These are phyloP conservation scores for Albizia julibrissin DNA, from an alignment of 306 rosid species.

Conservation along the genomic window DNA sequence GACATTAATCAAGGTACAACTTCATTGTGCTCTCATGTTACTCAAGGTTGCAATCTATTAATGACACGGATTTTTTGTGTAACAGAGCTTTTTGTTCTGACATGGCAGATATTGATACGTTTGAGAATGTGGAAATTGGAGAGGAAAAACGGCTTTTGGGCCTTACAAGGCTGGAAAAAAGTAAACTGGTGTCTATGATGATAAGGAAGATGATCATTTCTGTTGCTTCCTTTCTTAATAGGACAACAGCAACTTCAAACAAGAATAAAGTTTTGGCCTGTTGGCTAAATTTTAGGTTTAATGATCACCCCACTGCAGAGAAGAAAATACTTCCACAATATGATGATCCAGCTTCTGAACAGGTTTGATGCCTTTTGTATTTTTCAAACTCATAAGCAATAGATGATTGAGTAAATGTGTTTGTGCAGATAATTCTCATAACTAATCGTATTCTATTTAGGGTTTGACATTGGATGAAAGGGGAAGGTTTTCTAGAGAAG, in stretches of 20 bases:
- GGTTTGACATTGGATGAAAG: slow-evolving; percentile 80
- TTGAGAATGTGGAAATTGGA: slow-evolving; percentile 92
- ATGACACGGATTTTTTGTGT: slow-evolving; percentile 37
- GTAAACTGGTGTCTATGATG: slow-evolving; percentile 75
- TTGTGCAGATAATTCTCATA: not conserved
- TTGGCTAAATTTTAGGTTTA: slow-evolving; percentile 61
- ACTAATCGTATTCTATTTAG: slow-evolving; percentile 44
- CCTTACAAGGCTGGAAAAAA: slow-evolving; percentile 91
- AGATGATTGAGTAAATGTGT: slow-evolving; percentile 12
- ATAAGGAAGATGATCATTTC: slow-evolving; percentile 63
- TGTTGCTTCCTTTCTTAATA: not conserved
- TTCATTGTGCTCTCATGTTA: slow-evolving; percentile 27
- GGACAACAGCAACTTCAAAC: slow-evolving; percentile 20
- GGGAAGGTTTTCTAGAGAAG: slow-evolving; percentile 75
- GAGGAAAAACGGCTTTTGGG: slow-evolving; percentile 83
- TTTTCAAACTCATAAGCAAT: not conserved
- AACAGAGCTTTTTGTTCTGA: slow-evolving; percentile 41
- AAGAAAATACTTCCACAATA: slow-evolving; percentile 89
- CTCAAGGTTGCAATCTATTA: slow-evolving; percentile 25
- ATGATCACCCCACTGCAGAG: slow-evolving; percentile 74
- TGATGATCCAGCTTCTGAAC: slow-evolving; percentile 79
- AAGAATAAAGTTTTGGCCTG: slow-evolving; percentile 12
- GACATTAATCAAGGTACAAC: slow-evolving; percentile 80
- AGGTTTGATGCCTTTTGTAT: slow-evolving; percentile 48
- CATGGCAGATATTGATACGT: slow-evolving; percentile 78